Conservation (phyloP, 2,329 filamentous ascomycete genomes). For the Chrysosporium keratinophilum region DNA sequence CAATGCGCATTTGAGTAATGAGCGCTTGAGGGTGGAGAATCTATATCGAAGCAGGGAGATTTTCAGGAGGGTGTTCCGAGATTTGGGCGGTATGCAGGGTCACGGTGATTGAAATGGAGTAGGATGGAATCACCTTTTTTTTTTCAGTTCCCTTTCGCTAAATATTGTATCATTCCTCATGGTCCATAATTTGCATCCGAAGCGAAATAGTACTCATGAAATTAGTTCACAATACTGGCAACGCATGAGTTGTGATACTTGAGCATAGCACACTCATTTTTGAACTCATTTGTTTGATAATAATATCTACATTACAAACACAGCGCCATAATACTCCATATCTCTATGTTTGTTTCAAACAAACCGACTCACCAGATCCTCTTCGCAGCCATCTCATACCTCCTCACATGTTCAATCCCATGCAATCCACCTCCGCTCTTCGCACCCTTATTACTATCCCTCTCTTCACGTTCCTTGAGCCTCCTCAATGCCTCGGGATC, state of each 20-base stretch:
- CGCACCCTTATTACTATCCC: slow-evolving; percentile 45
- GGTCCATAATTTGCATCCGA: background rate
- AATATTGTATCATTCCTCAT: background rate
- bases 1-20: slow-evolving; percentile 87
- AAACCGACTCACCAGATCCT: slow-evolving; percentile 65
- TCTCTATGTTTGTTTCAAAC: background rate
- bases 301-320: background rate
- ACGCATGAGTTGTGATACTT: too few relatives aligned
- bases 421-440: slow-evolving; percentile 48
- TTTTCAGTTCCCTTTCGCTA: background rate
- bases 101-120: background rate
- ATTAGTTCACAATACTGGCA: too few relatives aligned
- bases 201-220: background rate
- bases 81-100: slow-evolving; percentile 37
- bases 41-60: slow-evolving; percentile 86
- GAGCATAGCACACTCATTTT: too few relatives aligned
- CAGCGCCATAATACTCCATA: background rate
- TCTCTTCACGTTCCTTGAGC: slow-evolving; percentile 51
- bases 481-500: slow-evolving; percentile 61
- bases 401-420: slow-evolving; percentile 56
- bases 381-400: slow-evolving; percentile 95
- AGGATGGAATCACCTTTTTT: background rate
- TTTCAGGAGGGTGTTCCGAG: slow-evolving; percentile 72
- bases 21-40: slow-evolving; percentile 79
- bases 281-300: too few relatives aligned